phyloP scores from a whole-genome alignment of 2,329 filamentous ascomycete genomes.

The Colletotrichum sp. region DNA sequence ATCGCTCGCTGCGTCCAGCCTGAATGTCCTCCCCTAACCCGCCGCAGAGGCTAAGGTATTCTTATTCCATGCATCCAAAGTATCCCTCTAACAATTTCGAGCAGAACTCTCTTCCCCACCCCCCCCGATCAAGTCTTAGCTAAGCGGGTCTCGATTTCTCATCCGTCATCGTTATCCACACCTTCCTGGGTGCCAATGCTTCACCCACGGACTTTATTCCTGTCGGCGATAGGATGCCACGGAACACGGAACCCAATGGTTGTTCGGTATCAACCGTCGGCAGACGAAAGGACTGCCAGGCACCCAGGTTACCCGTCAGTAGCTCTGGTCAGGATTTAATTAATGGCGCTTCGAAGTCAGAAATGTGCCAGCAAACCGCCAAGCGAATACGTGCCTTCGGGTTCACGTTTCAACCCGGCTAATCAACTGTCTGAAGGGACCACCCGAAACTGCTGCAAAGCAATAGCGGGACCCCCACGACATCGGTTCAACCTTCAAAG shows the following conservation, averaged over 20 bases:
- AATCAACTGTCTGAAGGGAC: neutral
- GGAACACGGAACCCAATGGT: neutral
- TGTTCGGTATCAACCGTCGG: neutral
- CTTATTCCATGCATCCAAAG: neutral
- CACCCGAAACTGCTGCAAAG: neutral
- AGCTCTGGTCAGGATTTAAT: neutral
- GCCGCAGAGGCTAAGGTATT: conserved; percentile 3
- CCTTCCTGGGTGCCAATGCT: neutral
- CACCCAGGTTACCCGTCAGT: neutral
- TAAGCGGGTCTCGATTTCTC: conserved; percentile 9
- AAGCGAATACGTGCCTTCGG: neutral
- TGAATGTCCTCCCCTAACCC: neutral
- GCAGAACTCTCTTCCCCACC: neutral
- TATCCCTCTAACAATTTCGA: conserved; percentile 12
- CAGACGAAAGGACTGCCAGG: neutral
- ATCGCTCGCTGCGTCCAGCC: neutral
- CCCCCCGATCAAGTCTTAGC: neutral
- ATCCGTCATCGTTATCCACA: conserved; percentile 8
- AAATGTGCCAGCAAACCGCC: neutral
- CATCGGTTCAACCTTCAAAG: neutral
- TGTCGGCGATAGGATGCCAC: neutral
- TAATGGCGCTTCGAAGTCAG: neutral
- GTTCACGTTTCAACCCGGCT: neutral
- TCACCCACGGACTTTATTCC: neutral
- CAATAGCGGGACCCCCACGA: neutral